phyloP scores from a whole-genome alignment of 1,284 basidiomycete species.

The Phellopilus nigrolimitatus region DNA sequence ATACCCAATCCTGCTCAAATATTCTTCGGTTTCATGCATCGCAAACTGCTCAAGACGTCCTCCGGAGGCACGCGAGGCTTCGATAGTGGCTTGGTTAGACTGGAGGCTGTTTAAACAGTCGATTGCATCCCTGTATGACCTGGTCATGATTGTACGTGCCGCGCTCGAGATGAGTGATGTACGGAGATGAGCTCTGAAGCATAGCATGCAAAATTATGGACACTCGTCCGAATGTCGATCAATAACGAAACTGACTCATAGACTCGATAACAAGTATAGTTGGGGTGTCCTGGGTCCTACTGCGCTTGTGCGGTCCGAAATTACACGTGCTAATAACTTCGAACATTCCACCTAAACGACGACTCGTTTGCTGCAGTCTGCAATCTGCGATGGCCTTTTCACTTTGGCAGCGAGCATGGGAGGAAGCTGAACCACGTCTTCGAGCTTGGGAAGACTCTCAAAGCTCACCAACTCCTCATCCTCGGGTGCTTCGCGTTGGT shows the following conservation, averaged over 20 bases:
- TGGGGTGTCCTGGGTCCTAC: slow-evolving; percentile 3
- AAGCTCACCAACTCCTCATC: slow-evolving; percentile 26
- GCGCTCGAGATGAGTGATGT: neutral
- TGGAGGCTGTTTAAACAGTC: slow-evolving; percentile 88
- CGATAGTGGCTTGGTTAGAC: slow-evolving; percentile 89
- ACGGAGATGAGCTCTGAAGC: slow-evolving; percentile 6
- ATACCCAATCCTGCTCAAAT: slow-evolving; percentile 85
- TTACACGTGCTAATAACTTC: neutral
- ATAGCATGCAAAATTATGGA: slow-evolving; percentile 17
- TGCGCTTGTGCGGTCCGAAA: neutral
- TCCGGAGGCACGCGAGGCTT: slow-evolving; percentile 77
- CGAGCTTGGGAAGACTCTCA: slow-evolving; percentile 41
- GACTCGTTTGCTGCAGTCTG: neutral
- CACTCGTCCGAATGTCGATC: neutral
- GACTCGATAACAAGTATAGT: neutral
- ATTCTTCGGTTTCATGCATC: slow-evolving; percentile 89
- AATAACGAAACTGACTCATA: too few species aligned
- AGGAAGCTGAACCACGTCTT: slow-evolving; percentile 50
- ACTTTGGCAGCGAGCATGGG: slow-evolving; percentile 60
- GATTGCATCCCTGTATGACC: slow-evolving; percentile 78
- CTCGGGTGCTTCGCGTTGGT: slow-evolving; percentile 73
- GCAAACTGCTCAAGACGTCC: slow-evolving; percentile 66
- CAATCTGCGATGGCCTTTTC: slow-evolving; percentile 2
- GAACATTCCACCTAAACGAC: neutral
- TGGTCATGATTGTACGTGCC: slow-evolving; percentile 36